Evolutionary conservation across 768 basidiomycete genomes (phyloP).

Genomic region (Tricholoma sp.): DNA sequence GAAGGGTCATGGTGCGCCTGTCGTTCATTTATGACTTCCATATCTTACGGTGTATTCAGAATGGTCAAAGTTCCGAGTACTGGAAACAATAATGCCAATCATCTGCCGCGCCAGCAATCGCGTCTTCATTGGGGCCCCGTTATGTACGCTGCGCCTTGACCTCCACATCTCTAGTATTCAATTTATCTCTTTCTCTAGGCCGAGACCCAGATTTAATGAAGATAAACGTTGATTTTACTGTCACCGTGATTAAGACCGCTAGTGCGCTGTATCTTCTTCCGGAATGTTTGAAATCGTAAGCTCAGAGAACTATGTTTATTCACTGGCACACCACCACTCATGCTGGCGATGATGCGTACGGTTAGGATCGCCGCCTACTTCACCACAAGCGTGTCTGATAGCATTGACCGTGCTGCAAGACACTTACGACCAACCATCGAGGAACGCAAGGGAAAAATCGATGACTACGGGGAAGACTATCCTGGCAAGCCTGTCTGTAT

Average conservation of each 20-base stretch:
- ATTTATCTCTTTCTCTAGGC: conserved; percentile 10
- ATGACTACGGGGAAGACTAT: conserved; percentile 16
- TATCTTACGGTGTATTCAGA: conserved; percentile 5
- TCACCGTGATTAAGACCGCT: conserved; percentile 21
- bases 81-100: conserved; percentile 18
- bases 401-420: not conserved
- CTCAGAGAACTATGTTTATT: not conserved
- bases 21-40: conserved; percentile 4
- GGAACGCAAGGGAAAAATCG: conserved; percentile 1
- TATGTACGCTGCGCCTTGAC: conserved; percentile 15
- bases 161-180: not conserved
- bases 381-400: conserved; percentile 4
- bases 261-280: conserved; percentile 27
- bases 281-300: conserved; percentile 28
- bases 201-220: conserved; percentile 22
- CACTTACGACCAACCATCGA: conserved; percentile 11
- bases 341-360: not conserved
- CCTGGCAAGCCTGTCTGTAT: conserved; percentile 20
- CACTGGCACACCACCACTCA: not conserved
- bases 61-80: conserved; percentile 18
- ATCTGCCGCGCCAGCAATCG: conserved; percentile 28
- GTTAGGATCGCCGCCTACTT: conserved; percentile 5
- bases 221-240: conserved; percentile 26
- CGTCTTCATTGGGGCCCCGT: conserved; percentile 26
- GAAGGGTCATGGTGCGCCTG: conserved; percentile 19